Base-by-base conservation (phyloP, 306 rosid species). In the Prunus dulcis region DNA sequence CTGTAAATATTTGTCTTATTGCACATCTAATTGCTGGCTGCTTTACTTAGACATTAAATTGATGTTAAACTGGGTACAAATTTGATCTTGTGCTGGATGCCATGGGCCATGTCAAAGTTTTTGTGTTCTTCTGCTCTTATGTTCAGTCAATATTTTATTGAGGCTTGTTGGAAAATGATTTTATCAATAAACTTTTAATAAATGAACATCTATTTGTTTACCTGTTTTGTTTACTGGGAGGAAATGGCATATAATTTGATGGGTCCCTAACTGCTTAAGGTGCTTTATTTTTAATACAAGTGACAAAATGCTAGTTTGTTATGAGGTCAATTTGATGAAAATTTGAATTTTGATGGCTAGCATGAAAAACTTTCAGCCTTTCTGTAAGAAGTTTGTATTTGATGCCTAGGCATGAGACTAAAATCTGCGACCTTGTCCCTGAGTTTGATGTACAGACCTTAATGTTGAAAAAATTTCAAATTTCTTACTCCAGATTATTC, bases 1-100 rank as follows among this genome's bases (percentile, higher is more conserved):
- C 73, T 78, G 98, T 93, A 86, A 88, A 91, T 85, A 32, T 74
- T 75, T 61, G 49, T 76, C 41, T 65, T 34, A 9, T 58, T 53
- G 19, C 71, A 34, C 46, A 70, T 70, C 68, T 64, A 69, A 76
- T 72, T 77, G 19, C 45, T 61, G 71, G 80, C 71, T 76, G 79
- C 67, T 74, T 61, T 32, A 64, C 27, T 27, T 46, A 15, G 76
- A 63, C 46, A 63, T 57, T 64, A 70, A 50, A 55, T 56, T 74
- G 28, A 75, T 56, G 25, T 34, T 20, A 46, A 64, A 49, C n/a
- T 64, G 64, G 38, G 72, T 71, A 18, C 15, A 5, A 7, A 34
- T 27, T 51, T 28, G 62, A 22, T 45, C 11, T 22, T 52, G 50
- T 53, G 51, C n/a, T 55, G 28, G 22, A 32, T 53, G 47, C 51